Evolutionary conservation across 2,329 filamentous ascomycete genomes (phyloP), one percentile per base, ranked within the genome.

Genomic region (Pseudogymnoascus sp.): DNA sequence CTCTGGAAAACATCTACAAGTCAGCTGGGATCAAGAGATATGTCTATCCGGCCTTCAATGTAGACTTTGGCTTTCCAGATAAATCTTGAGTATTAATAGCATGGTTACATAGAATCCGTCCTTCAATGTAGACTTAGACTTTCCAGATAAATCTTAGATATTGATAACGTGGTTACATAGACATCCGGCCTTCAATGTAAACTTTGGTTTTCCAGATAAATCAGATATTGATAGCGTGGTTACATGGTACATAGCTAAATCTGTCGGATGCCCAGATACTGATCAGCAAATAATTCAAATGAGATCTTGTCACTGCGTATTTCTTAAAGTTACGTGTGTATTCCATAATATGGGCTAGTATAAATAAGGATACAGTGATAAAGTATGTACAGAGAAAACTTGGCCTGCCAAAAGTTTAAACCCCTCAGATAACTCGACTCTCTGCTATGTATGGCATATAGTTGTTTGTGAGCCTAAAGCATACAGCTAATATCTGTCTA

Each of bases 21-120:
- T 70, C 76, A 68, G 79, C 78, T 65, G 78, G 79, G 59, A 71
- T 84, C 65, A 77, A 83, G 75, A 79, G 85, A 69, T 89, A 84
- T 66, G 84, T 90, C 33, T 89, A 87, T 73, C 87, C 87, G 68
- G 82, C 86, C 0, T 90, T 89, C 70, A 85, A 85, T 2, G 76
- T 88, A 59, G 79, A 87, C 70, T 87, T 90, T 73, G 87, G 87
- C 1, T 90, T 90, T 77, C 87, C 86, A n/a, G 87, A 90, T 62
- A 68, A 70, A 63, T 66, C 66, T 26, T 68, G 65, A 17, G 31
- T 36, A n/a, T n/a, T n/a, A n/a, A n/a, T n/a, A n/a, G n/a, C n/a
- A n/a, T n/a, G n/a, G n/a, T n/a, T n/a, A n/a, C n/a, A n/a, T n/a
- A n/a, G n/a, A n/a, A 87, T 73, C 87, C 87, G 68, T 82, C 86